Evolutionary conservation across 2,329 filamentous ascomycete species (phyloP).

Genomic region (Metarhizium anisopliae): DNA sequence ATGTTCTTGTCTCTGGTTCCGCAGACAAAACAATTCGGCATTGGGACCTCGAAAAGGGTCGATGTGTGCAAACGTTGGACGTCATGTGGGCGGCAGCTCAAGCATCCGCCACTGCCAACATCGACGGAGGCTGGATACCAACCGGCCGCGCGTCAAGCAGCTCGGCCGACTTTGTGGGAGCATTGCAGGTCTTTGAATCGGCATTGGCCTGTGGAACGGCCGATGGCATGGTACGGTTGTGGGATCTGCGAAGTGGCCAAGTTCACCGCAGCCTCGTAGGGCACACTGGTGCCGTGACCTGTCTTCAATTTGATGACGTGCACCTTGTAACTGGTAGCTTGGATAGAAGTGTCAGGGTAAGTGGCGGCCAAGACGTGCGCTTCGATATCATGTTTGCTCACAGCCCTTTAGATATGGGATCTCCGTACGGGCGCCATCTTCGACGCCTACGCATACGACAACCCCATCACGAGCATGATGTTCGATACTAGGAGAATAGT

Average conservation of each 20-base stretch:
- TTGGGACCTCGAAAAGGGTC: slow-evolving; percentile 96
- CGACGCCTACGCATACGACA: slow-evolving; percentile 93
- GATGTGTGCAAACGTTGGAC: slow-evolving; percentile 93
- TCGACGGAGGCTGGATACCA: slow-evolving; percentile 62
- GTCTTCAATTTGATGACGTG: slow-evolving; percentile 91
- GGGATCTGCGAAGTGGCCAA: slow-evolving; percentile 93
- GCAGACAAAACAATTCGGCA: slow-evolving; percentile 95
- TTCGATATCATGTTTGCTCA: slow-evolving; percentile 7
- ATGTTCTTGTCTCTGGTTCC: slow-evolving; percentile 88
- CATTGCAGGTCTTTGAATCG: slow-evolving; percentile 91
- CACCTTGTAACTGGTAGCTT: slow-evolving; percentile 88
- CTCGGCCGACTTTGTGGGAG: slow-evolving; percentile 84
- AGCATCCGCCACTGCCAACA: slow-evolving; percentile 60
- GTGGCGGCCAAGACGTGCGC: slow-evolving; percentile 23
- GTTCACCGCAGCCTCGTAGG: slow-evolving; percentile 95
- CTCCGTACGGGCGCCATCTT: slow-evolving; percentile 90
- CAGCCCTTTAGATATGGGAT: slow-evolving; percentile 79
- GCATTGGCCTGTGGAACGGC: slow-evolving; percentile 93
- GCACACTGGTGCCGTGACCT: slow-evolving; percentile 89
- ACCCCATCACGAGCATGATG: slow-evolving; percentile 91
- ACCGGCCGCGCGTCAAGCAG: slow-evolving; percentile 53
- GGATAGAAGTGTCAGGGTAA: slow-evolving; percentile 88
- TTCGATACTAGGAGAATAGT: slow-evolving; percentile 89
- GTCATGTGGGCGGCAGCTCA: slow-evolving; percentile 97
- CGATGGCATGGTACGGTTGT: slow-evolving; percentile 92